Conservation (phyloP, 352 stramenopile species). For the Globisporangium parvum region DNA sequence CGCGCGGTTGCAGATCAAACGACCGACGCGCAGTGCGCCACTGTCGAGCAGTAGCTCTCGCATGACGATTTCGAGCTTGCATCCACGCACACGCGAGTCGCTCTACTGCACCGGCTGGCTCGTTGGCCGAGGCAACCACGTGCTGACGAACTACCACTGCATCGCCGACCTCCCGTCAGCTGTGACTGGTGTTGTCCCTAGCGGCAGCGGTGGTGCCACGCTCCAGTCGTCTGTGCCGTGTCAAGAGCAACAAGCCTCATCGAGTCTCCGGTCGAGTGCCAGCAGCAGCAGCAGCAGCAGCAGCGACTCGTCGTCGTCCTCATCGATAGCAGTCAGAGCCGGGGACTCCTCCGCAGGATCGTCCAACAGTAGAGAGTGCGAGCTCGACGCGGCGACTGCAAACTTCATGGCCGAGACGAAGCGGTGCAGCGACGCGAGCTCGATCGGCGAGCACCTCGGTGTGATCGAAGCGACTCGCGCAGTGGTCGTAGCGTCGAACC, state of each 20-base stretch:
- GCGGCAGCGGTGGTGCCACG: background rate
- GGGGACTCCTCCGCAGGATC: slow-evolving; percentile 5
- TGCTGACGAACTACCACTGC: slow-evolving; percentile 72
- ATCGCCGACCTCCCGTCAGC: slow-evolving; percentile 15
- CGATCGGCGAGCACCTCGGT: slow-evolving; percentile 28
- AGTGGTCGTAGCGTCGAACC: slow-evolving; percentile 29
- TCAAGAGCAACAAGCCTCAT: too few relatives aligned
- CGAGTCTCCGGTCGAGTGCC: too few relatives aligned
- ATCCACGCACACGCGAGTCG: slow-evolving; percentile 5
- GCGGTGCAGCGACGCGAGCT: slow-evolving; percentile 25
- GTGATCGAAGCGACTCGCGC: slow-evolving; percentile 38
- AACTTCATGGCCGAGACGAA: slow-evolving; percentile 60
- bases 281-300: too few relatives aligned
- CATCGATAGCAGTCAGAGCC: background rate
- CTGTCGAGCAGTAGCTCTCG: background rate
- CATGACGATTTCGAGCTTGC: background rate
- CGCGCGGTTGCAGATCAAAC: slow-evolving; percentile 42
- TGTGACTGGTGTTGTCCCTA: slow-evolving; percentile 10
- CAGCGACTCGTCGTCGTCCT: background rate
- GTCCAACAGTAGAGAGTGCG: slow-evolving; percentile 16
- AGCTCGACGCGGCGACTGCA: slow-evolving; percentile 24
- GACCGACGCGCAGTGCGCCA: slow-evolving; percentile 1
- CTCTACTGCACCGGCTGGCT: slow-evolving; percentile 62
- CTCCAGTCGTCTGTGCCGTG: too few relatives aligned
- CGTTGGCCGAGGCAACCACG: slow-evolving; percentile 43